Conservation (phyloP, 352 stramenopile genomes). For the Phytophthora litchii region DNA sequence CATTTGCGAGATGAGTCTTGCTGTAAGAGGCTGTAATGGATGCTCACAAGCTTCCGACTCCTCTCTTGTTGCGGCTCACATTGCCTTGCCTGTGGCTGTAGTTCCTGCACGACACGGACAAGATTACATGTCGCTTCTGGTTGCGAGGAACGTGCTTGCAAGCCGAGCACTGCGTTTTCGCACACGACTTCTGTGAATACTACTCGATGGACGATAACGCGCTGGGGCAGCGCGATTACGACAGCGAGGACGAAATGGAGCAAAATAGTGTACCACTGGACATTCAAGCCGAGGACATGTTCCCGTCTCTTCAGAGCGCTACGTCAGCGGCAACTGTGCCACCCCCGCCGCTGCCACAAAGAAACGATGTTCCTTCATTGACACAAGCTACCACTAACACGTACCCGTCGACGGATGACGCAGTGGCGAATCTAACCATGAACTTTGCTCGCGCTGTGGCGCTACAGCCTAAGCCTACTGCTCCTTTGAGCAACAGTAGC, state of each 20-base stretch:
- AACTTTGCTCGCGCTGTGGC: conserved; percentile 85
- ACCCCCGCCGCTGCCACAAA: conserved; percentile 11
- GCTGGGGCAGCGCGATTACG: conserved; percentile 60
- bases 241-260: conserved; percentile 78
- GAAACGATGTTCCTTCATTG: conserved; percentile 7
- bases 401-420: conserved; percentile 34
- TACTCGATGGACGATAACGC: conserved; percentile 62
- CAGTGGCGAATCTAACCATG: conserved; percentile 52
- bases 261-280: conserved; percentile 50
- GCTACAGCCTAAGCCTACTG: conserved; percentile 41
- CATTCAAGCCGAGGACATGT: conserved; percentile 79
- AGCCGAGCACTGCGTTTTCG: conserved; percentile 80
- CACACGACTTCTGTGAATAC: conserved; percentile 81
- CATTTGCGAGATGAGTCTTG: conserved; percentile 32
- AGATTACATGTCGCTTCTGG: conserved; percentile 88
- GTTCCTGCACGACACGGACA: conserved; percentile 87
- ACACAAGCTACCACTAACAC: conserved; percentile 10
- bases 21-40: conserved; percentile 16
- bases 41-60: conserved; percentile 28
- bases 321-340: conserved; percentile 17
- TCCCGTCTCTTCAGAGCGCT: conserved; percentile 67
- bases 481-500: conserved; percentile 4
- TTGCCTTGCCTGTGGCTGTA: conserved; percentile 39
- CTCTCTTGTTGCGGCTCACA: conserved; percentile 31
- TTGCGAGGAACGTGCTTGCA: conserved; percentile 81